Evolutionary conservation across 2,329 filamentous ascomycete genomes (phyloP).

Genomic region (Fusarium scirpi): DNA sequence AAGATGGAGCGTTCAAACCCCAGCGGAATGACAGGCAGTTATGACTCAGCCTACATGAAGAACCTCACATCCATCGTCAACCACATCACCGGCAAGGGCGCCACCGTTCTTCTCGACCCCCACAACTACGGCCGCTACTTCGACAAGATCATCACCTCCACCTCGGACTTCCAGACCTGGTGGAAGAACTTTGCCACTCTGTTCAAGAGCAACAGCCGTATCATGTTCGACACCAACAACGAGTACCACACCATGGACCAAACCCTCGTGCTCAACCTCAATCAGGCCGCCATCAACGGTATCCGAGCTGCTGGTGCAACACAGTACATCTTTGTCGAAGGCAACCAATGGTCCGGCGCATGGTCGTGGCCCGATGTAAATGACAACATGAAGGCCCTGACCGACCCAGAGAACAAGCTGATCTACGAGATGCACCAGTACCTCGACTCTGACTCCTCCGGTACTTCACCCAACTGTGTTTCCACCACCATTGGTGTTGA

Average conservation of each 20-base stretch:
- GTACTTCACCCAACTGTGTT: conserved; percentile 62
- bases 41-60: conserved; percentile 55
- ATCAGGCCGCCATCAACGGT: conserved; percentile 73
- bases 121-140: conserved; percentile 72
- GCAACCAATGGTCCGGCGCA: conserved; percentile 67
- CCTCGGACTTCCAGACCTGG: conserved; percentile 65
- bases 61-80: conserved; percentile 51
- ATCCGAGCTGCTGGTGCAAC: conserved; percentile 71
- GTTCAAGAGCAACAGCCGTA: conserved; percentile 65
- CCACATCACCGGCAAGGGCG: conserved; percentile 57
- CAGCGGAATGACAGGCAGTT: conserved; percentile 55
- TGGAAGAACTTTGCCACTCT: conserved; percentile 66
- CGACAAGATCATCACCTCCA: conserved; percentile 64
- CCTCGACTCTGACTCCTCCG: conserved; percentile 66
- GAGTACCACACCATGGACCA: conserved; percentile 74
- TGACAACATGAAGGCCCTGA: conserved; percentile 57
- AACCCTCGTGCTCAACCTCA: conserved; percentile 67
- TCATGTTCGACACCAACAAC: conserved; percentile 76
- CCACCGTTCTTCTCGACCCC: conserved; percentile 67
- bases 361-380: conserved; percentile 59
- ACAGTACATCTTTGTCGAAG: conserved; percentile 68
- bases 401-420: conserved; percentile 63
- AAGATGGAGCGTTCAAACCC: conserved; percentile 64
- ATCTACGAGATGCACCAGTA: conserved; percentile 72
- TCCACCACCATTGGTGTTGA: conserved; percentile 62